Evolutionary conservation across 768 basidiomycete species (phyloP).

Genomic region (Hirschioporus abietinus): DNA sequence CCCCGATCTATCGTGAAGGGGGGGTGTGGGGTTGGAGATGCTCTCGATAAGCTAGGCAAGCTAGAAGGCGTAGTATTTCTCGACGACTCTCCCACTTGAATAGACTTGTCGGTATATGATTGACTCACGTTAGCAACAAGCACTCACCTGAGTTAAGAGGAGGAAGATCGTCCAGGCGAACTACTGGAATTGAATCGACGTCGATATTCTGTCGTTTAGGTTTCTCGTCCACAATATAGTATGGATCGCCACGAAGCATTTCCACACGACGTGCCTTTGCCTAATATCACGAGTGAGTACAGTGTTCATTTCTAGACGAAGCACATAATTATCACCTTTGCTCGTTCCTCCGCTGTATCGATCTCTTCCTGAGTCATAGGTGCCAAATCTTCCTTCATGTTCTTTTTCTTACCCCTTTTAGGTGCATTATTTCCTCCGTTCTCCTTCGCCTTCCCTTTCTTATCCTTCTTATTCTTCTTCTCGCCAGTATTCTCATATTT

Average conservation of each 20-base stretch:
- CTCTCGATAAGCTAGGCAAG: conserved; percentile 9
- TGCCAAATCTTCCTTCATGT: conserved; percentile 29
- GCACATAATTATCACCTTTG: conserved; percentile 45
- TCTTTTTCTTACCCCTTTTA: conserved; percentile 44
- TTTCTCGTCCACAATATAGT: conserved; percentile 74
- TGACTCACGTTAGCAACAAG: not conserved
- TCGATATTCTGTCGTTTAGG: conserved; percentile 38
- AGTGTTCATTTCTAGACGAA: not conserved
- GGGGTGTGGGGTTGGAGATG: conserved; percentile 36
- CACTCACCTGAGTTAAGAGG: conserved; percentile 15
- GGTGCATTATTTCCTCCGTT: conserved; percentile 13
- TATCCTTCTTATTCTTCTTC: conserved; percentile 32
- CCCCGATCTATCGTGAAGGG: conserved; percentile 64
- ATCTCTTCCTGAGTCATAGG: conserved; percentile 31
- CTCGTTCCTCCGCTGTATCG: conserved; percentile 59
- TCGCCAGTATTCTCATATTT: conserved; percentile 32
- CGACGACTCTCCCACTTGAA: not conserved
- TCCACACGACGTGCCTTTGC: conserved; percentile 71
- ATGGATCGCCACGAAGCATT: conserved; percentile 80
- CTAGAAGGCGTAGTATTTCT: not conserved
- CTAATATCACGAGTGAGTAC: conserved; percentile 33
- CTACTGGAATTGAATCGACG: conserved; percentile 89
- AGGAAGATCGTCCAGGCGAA: conserved; percentile 71
- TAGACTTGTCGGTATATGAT: not conserved
- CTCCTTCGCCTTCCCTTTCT: conserved; percentile 43